phyloP scores from a whole-genome alignment of 2,329 filamentous ascomycete species.

The Ophiostoma angusticollis region DNA sequence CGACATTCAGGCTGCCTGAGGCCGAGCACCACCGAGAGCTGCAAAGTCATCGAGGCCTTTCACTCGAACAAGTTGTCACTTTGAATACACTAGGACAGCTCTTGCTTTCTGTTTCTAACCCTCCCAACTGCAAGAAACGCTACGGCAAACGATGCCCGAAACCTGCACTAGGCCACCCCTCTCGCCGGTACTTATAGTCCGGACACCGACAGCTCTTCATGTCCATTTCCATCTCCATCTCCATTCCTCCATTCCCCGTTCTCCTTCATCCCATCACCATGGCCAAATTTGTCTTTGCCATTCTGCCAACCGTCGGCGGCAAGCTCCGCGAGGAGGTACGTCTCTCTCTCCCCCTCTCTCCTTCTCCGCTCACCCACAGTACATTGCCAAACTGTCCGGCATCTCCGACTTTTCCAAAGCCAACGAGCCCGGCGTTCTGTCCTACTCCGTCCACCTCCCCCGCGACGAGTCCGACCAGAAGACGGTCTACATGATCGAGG shows the following conservation, averaged over 20 bases:
- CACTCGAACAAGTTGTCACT: too few species aligned
- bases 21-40: too few species aligned
- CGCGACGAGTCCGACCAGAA: constrained; percentile 16
- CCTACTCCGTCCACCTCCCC: constrained; percentile 18
- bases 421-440: constrained; percentile 15
- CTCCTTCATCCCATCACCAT: neutral
- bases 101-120: too few species aligned
- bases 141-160: too few species aligned
- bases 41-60: too few species aligned
- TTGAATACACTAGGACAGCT: too few species aligned
- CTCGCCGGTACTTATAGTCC: too few species aligned
- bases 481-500: constrained; percentile 18
- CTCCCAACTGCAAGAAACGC: too few species aligned
- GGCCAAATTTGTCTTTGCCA: constrained; percentile 8
- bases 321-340: constrained; percentile 7
- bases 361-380: constrained; percentile 2
- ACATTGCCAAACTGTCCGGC: constrained; percentile 10
- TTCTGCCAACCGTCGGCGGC: constrained; percentile 8
- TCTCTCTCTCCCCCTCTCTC: neutral
- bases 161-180: too few species aligned
- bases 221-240: neutral
- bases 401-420: constrained; percentile 9
- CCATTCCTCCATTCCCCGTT: neutral
- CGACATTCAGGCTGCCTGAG: too few species aligned
- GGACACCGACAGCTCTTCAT: too few species aligned